Base-by-base conservation (phyloP, 176 grass and related monocot genomes). In the Bromus sterilis region DNA sequence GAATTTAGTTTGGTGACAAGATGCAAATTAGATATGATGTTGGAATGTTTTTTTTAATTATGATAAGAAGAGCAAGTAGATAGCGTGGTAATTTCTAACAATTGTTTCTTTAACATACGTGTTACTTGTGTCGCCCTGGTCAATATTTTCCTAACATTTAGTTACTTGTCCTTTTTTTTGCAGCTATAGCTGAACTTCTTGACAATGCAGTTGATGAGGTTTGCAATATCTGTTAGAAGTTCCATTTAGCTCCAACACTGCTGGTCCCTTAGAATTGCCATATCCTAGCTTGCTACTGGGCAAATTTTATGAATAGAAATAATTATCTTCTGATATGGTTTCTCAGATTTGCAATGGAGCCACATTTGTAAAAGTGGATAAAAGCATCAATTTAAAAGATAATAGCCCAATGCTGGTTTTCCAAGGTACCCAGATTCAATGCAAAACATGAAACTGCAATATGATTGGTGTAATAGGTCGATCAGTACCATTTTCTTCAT, bases 181-280 rank as follows among this genome's bases (percentile, higher is more conserved):
- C 90, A 98, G 95, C 95, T 81, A 87, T 93, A 74, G 95, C 95
- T 32, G 95, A 94, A 85, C 92, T 98, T 87, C 92, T 98, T 80
- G 95, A 98, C 81, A 98, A 98, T 86, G 92, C 92, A 11, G 95
- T 98, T 34, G 95, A 98, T 84, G 95, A 98, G 95, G 95, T 98
- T 79, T 86, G 82, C 60, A 61, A 26, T 60, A 74, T 58, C 33
- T 74, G 63, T 25, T 75, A 9, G 13, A 78, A 31, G 56, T 11
- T 31, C 18, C 11, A 76, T 69, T 79, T 75, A 49, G 1, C 24
- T 80, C 36, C 43, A 70, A 79, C 11, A 40, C 48, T 44, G 48
- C 58, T 79, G 34, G n/a, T 55, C 6, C 24, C 46, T 46, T 43
- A 55, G 40, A 82, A 16, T 48, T 75, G 28, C 30, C 7, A 33